Evolutionary conservation across 2,329 filamentous ascomycete species (phyloP), one percentile per base, ranked within the genome.

Genomic region (Fusarium musae): DNA sequence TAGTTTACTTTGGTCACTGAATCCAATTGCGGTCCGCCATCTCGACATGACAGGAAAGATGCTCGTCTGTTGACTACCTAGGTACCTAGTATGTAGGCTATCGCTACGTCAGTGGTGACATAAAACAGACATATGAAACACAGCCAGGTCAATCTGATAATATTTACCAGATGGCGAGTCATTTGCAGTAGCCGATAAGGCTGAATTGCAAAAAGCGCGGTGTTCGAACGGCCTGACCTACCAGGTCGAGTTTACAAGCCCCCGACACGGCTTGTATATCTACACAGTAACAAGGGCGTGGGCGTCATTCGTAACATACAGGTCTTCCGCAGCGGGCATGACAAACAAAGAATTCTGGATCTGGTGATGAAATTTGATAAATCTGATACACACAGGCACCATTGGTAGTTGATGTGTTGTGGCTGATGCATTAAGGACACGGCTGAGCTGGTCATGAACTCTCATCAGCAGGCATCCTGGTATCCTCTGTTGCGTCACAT

Each of bases 401-500:
- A 50, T 28, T 32, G 9, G 32, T 26, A 30, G 26, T 40, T 40
- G 21, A 26, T 59, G 50, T 36, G 36, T n/a, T 57, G 53, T 73
- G 70, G 66, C 57, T 59, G 40, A 52, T 58, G 44, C 28, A 44
- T 40, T 19, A 36, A 65, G 56, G 54, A 30, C 39, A 52, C 67
- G 59, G 59, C 70, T 61, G 52, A 43, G 67, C 11, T 23, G 49
- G 63, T 69, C 70, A 73, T 69, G 66, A 69, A 72, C 54, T 61
- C 44, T 46, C 34, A 67, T 73, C 70, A 73, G 62, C 70, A 62
- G 70, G 63, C 54, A 56, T 36, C 36, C 42, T 49, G 6, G 30
- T n/a, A 50, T 36, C 23, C 26, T 42, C 61, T 57, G 23, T 64
- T 73, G 62, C 66, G 58, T 73, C 70, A 73, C 70, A 74, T 72